phyloP scores from a whole-genome alignment of 176 grass and related monocot genomes.

The Themeda triandra region DNA sequence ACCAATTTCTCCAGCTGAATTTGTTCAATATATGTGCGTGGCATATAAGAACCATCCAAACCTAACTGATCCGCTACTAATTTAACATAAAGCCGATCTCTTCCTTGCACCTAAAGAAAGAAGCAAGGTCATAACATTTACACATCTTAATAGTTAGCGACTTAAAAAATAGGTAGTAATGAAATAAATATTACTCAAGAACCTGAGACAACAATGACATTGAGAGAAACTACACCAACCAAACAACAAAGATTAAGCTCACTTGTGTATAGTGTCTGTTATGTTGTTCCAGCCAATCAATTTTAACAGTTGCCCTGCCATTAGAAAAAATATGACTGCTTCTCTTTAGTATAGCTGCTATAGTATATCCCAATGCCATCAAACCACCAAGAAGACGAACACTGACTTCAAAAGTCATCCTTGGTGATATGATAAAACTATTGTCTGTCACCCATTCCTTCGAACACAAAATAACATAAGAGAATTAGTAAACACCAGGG shows the following conservation, averaged over 20 bases:
- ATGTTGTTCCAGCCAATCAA: slow-evolving; percentile 92
- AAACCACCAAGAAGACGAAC: slow-evolving; percentile 98
- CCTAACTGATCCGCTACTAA: slow-evolving; percentile 68
- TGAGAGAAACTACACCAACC: slow-evolving; percentile 7
- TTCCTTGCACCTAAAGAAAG: slow-evolving; percentile 81
- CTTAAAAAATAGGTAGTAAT: slow-evolving; percentile 1
- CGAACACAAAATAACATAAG: slow-evolving; percentile 18
- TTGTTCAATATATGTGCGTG: slow-evolving; percentile 96
- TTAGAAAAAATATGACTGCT: slow-evolving; percentile 81
- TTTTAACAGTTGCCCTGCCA: slow-evolving; percentile 87
- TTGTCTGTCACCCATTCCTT: slow-evolving; percentile 97
- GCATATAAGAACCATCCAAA: slow-evolving; percentile 83
- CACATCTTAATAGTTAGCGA: too few relatives aligned
- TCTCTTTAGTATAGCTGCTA: slow-evolving; percentile 96
- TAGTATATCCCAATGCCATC: slow-evolving; percentile 95
- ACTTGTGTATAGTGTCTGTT: slow-evolving; percentile 82
- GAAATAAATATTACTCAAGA: neutral
- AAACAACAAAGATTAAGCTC: slow-evolving; percentile 27
- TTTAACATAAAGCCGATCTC: slow-evolving; percentile 79
- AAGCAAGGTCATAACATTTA: neutral
- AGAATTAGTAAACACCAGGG: slow-evolving; percentile 1
- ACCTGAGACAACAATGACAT: slow-evolving; percentile 1
- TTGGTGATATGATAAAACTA: slow-evolving; percentile 97
- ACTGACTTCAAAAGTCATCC: slow-evolving; percentile 98
- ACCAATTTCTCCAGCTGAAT: slow-evolving; percentile 98